phyloP scores from a whole-genome alignment of 495 filamentous ascomycete genomes.

The Penicillium ochrochloron region DNA sequence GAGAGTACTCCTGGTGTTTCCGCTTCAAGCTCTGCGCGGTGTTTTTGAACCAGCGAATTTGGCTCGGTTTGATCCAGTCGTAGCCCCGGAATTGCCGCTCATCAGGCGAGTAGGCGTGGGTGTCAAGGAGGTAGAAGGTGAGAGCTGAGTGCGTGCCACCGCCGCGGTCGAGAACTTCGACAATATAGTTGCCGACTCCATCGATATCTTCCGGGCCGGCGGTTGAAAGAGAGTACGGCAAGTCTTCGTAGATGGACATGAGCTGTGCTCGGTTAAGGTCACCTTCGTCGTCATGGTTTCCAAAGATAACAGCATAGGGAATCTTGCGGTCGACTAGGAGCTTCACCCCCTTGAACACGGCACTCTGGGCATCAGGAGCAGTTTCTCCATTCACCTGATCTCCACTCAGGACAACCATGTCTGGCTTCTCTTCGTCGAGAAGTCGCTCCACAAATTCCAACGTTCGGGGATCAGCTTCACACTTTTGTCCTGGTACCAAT shows the following conservation, averaged over 20 bases:
- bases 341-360: constrained; percentile 91
- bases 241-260: constrained; percentile 81
- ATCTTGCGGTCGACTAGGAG: constrained; percentile 84
- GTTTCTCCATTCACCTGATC: constrained; percentile 97
- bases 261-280: constrained; percentile 72
- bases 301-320: constrained; percentile 93
- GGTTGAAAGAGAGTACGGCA: constrained; percentile 86
- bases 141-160: constrained; percentile 82
- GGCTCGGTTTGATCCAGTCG: constrained; percentile 92
- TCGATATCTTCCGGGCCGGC: constrained; percentile 82
- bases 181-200: constrained; percentile 91
- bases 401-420: constrained; percentile 86
- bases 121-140: constrained; percentile 91
- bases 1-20: constrained; percentile 78
- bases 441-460: constrained; percentile 83
- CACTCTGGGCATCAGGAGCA: constrained; percentile 86
- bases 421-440: constrained; percentile 88
- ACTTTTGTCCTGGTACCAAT: constrained; percentile 68
- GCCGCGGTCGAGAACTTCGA: constrained; percentile 85
- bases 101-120: constrained; percentile 90
- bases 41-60: constrained; percentile 91
- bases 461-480: constrained; percentile 89
- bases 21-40: constrained; percentile 71
- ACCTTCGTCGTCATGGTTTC: constrained; percentile 96
- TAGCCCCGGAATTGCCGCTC: constrained; percentile 85